Conservation (phyloP, 345 rosid species). For the Geranium brycei region DNA sequence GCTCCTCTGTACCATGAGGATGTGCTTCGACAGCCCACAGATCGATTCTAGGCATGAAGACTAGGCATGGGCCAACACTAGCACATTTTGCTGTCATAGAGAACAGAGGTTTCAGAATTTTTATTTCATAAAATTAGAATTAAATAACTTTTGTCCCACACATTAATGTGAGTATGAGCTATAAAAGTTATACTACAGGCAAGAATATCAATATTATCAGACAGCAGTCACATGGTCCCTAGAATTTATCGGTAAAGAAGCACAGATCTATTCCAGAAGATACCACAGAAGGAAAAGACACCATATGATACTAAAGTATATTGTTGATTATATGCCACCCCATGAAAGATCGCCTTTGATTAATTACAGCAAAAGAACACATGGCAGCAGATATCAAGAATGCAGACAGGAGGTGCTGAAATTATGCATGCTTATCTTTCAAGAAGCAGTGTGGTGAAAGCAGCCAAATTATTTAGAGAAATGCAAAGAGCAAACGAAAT, state of each 20-base stretch:
- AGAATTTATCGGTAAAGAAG: not conserved
- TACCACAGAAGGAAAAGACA: not conserved
- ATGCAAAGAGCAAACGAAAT: not conserved
- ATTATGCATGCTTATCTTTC: not conserved
- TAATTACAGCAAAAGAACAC: no score
- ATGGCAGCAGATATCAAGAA: no score
- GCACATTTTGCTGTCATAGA: slow-evolving; percentile 73
- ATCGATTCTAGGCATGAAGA: slow-evolving; percentile 92
- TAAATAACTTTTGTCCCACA: not conserved
- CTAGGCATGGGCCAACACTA: slow-evolving; percentile 41
- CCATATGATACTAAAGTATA: no score
- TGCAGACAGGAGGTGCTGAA: not conserved
- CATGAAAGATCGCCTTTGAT: no score
- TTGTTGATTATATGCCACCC: no score
- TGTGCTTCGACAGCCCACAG: slow-evolving; percentile 71
- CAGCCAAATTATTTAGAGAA: not conserved
- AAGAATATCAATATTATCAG: no score
- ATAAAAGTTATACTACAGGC: no score
- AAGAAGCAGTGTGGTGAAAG: not conserved
- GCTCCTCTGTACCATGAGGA: slow-evolving; percentile 16
- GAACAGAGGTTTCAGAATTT: slow-evolving; percentile 14
- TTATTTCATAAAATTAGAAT: not conserved
- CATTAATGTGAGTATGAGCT: not conserved
- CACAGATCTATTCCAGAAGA: not conserved
- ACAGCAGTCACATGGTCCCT: no score